Evolutionary conservation across 2,329 filamentous ascomycete genomes (phyloP).

Genomic region (Trichoderma sp.): DNA sequence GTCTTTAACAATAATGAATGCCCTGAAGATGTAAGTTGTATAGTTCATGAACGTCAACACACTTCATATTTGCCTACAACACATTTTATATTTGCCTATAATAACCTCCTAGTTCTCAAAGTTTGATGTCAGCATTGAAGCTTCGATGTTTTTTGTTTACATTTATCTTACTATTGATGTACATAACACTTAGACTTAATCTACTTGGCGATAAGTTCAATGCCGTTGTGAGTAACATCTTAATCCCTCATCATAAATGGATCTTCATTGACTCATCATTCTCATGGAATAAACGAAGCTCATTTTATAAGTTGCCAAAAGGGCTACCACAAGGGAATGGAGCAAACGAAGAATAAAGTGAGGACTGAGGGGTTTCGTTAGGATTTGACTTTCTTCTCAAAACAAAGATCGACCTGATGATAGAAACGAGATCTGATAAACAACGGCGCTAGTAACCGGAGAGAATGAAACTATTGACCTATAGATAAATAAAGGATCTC

Average conservation of each 20-base stretch:
- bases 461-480: neutral
- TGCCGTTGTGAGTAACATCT: neutral
- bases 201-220: neutral
- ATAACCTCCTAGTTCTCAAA: neutral
- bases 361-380: neutral
- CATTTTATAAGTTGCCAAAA: neutral
- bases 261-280: neutral
- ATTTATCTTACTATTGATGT: neutral
- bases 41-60: neutral
- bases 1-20: neutral
- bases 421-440: neutral
- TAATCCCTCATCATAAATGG: rapidly evolving
- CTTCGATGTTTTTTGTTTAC: neutral
- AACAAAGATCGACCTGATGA: neutral
- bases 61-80: neutral
- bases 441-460: rapidly evolving
- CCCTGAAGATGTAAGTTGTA: neutral
- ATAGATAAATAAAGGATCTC: too few relatives aligned
- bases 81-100: neutral
- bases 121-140: neutral
- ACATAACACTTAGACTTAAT: neutral
- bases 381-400: neutral
- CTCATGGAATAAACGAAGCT: neutral
- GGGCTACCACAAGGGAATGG: neutral
- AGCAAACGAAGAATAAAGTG: neutral